phyloP scores from a whole-genome alignment of 495 filamentous ascomycete genomes.

The Cercophora samala region DNA sequence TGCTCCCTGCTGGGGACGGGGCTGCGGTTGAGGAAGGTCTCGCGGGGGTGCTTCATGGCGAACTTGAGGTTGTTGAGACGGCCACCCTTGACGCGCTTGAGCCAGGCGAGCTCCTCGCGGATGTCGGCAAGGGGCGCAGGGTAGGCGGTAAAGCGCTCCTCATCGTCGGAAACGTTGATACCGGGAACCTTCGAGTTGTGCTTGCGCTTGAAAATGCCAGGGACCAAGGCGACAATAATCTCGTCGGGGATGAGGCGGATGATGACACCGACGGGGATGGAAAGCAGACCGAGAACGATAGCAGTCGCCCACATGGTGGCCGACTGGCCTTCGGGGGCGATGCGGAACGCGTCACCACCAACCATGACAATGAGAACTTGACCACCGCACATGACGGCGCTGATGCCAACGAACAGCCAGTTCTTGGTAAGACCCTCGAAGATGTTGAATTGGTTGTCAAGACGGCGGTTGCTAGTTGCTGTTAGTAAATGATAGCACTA shows the following conservation, averaged over 20 bases:
- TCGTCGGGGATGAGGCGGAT: constrained; percentile 60
- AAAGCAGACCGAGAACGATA: constrained; percentile 65
- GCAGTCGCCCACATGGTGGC: constrained; percentile 73
- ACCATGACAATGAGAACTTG: constrained; percentile 81
- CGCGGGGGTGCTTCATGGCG: constrained; percentile 72
- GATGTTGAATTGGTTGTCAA: constrained; percentile 88
- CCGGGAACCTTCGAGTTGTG: constrained; percentile 43
- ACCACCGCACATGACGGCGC: constrained; percentile 70
- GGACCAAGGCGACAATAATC: constrained; percentile 62
- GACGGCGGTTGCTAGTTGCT: constrained; percentile 64
- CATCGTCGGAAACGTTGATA: constrained; percentile 68
- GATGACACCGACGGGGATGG: constrained; percentile 68
- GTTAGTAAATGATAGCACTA: constrained; percentile 19
- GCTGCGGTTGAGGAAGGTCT: constrained; percentile 68
- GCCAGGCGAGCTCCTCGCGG: constrained; percentile 75
- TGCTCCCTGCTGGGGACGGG: constrained; percentile 59
- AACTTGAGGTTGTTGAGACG: constrained; percentile 84
- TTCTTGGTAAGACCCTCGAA: constrained; percentile 77
- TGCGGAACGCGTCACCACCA: constrained; percentile 68
- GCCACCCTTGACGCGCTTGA: constrained; percentile 89
- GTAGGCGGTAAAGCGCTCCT: constrained; percentile 65
- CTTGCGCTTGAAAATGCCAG: constrained; percentile 66
- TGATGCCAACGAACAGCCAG: constrained; percentile 81
- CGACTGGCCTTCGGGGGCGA: constrained; percentile 55
- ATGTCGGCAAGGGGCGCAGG: constrained; percentile 71